These are phyloP conservation scores for Erythrophleum ivorense DNA, from an alignment of 331 rosid genomes.

Conservation along the genomic window DNA sequence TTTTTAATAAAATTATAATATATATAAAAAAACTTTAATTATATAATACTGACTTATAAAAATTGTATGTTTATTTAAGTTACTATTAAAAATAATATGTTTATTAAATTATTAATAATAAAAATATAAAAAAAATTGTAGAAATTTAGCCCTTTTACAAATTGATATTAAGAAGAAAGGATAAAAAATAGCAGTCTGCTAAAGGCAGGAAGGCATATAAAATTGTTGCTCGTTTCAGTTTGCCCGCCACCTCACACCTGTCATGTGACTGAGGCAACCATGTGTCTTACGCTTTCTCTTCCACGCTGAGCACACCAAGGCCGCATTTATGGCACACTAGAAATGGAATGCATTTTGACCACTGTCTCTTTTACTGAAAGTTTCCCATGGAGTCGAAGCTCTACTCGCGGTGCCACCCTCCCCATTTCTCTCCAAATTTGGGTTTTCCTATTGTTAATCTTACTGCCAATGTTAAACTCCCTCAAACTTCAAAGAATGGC, in stretches of 20 bases:
- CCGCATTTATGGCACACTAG: not conserved
- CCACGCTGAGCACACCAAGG: not conserved
- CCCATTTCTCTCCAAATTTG: constrained; percentile 35
- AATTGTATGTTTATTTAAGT: no score
- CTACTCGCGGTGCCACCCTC: constrained; percentile 37
- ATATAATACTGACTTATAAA: no score
- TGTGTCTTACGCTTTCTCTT: not conserved
- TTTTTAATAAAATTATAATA: no score
- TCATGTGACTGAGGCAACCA: not conserved
- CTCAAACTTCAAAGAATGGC: constrained; percentile 27
- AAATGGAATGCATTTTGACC: not conserved
- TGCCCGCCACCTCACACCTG: not conserved
- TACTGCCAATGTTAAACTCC: constrained; percentile 21
- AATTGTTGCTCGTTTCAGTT: not conserved
- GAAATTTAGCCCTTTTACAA: no score
- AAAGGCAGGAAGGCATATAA: no score
- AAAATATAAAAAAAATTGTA: no score
- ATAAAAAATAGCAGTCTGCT: no score
- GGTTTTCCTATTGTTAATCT: constrained; percentile 28
- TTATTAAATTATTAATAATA: no score
- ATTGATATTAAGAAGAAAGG: no score
- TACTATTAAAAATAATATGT: no score
- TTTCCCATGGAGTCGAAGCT: constrained; percentile 49
- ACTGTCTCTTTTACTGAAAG: not conserved
- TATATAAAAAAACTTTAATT: no score